These are phyloP conservation scores for Penicillium hordei DNA, from an alignment of 2,329 filamentous ascomycete species.

Conservation along the genomic window DNA sequence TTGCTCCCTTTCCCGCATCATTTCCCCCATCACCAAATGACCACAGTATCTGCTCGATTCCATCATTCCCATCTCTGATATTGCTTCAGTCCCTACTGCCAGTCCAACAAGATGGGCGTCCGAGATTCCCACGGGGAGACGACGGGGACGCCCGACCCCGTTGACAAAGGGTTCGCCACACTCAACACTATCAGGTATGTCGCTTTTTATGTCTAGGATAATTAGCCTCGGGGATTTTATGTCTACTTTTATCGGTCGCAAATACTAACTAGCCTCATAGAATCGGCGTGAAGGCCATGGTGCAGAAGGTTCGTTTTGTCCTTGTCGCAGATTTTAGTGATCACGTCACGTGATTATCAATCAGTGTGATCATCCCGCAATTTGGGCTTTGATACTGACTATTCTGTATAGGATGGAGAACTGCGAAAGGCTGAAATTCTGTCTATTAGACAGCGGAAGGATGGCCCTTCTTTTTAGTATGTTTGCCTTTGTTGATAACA, in stretches of 20 bases:
- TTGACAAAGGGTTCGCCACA: constrained; percentile 79
- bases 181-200: constrained; percentile 76
- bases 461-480: constrained; percentile 79
- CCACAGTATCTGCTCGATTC: not conserved
- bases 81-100: constrained; percentile 1
- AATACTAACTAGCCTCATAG: constrained; percentile 45
- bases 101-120: constrained; percentile 51
- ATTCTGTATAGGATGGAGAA: constrained; percentile 64
- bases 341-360: constrained; percentile 34
- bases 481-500: constrained; percentile 14
- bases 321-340: constrained; percentile 19
- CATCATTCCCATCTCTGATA: constrained; percentile 10
- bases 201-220: constrained; percentile 10
- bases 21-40: constrained; percentile 1
- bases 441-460: constrained; percentile 88
- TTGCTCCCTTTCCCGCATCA: constrained; percentile 11
- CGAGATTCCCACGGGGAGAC: constrained; percentile 56
- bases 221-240: not conserved
- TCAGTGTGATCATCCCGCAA: not conserved
- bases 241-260: constrained; percentile 36
- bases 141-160: constrained; percentile 56
- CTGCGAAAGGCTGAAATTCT: constrained; percentile 91
- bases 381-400: constrained; percentile 10
- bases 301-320: constrained; percentile 61
- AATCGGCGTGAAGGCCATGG: constrained; percentile 66